Base-by-base conservation (phyloP, 345 rosid genomes). In the Syzygium aqueum region DNA sequence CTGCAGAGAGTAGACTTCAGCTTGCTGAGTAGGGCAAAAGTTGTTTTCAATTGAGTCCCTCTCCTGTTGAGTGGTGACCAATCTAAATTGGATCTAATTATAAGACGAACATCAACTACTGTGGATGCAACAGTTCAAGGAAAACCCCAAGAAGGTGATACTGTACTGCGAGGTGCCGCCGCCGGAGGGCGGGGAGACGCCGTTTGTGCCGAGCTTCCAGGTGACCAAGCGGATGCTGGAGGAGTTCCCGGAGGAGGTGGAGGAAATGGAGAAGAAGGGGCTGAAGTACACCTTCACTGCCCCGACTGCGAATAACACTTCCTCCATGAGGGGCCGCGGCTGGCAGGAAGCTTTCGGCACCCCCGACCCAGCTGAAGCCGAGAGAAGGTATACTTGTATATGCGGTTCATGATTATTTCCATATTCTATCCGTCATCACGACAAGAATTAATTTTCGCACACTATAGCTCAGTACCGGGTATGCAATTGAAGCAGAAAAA, bases 311-410 rank as follows among this genome's bases (percentile, higher is more conserved):
- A 84, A 89, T 52, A 88, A 92, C 61, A 92, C 89, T 11, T 85
- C 93, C 88, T 95, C 96, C 77, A 94, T 92, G 93, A 93, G 92
- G 84, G 97, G 96, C 15, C 88, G 95, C 33, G 95, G 97, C 30
- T 94, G 95, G 96, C 93, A 95, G 86, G 97, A 95, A 73, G 90
- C 95, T 56, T 94, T 94, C 19, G 91, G 91, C 13, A 94, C 96
- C 77, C 90, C 91, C 2, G 95, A 94, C 85, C 92, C 67, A 3
- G 82, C 15, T 1, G 94, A 94, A 86, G 97, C 95, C 2, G 93
- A 93, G 87, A 89, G 43, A 89, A 91, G 95, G 94, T 93, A 86
- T 33, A 25, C 51, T 43, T 3, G 30, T 86, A 11, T 14, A 13
- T 16, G 23, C 1, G 6, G 17, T 67, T 65, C 7, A 8, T 5